These are phyloP conservation scores for Aspergillus sclerotialis DNA, from an alignment of 2,329 filamentous ascomycete genomes.

Conservation along the genomic window DNA sequence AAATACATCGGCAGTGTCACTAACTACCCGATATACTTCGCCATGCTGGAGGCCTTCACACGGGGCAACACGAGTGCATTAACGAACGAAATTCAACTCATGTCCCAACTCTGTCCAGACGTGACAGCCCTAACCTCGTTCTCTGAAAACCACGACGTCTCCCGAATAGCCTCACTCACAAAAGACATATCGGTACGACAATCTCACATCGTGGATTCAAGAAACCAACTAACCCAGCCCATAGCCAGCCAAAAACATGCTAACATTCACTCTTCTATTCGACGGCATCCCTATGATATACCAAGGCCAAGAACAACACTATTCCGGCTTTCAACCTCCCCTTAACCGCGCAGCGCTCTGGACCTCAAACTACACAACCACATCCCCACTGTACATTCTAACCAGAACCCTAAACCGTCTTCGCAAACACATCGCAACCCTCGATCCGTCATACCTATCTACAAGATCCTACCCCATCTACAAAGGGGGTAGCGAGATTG, in stretches of 20 bases:
- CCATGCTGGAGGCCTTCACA: slow-evolving; percentile 29
- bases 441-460: slow-evolving; percentile 31
- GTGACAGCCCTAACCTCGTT: slow-evolving; percentile 45
- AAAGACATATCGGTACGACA: slow-evolving; percentile 38
- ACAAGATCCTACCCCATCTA: slow-evolving; percentile 34
- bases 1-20: slow-evolving; percentile 38
- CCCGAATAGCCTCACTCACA: slow-evolving; percentile 48
- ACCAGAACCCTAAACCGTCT: slow-evolving; percentile 35
- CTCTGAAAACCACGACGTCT: slow-evolving; percentile 54
- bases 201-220: neutral
- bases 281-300: slow-evolving; percentile 60
- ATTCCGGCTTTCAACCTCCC: slow-evolving; percentile 41
- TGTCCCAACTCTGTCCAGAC: slow-evolving; percentile 28
- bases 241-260: slow-evolving; percentile 51
- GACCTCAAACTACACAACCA: slow-evolving; percentile 43
- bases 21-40: slow-evolving; percentile 40
- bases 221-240: slow-evolving; percentile 1
- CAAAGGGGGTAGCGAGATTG: slow-evolving; percentile 36
- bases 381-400: slow-evolving; percentile 31
- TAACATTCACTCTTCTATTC: slow-evolving; percentile 54
- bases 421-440: slow-evolving; percentile 33
- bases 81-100: slow-evolving; percentile 15
- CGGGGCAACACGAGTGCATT: slow-evolving; percentile 23
- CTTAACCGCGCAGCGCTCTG: slow-evolving; percentile 51
- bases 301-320: slow-evolving; percentile 60